phyloP scores from a whole-genome alignment of 331 rosid genomes.

The Quercus tomentella region DNA sequence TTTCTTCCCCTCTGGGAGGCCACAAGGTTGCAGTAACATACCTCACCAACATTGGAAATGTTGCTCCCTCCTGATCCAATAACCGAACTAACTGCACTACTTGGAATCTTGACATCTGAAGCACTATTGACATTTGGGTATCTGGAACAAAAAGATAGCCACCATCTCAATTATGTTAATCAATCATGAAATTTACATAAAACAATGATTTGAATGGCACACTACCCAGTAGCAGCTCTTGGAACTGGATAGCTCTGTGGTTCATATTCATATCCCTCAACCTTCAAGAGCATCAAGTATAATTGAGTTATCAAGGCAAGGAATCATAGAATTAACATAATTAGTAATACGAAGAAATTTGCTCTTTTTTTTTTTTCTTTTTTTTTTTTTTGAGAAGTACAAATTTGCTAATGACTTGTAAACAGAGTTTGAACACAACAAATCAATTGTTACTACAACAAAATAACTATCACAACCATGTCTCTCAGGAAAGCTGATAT shows the following conservation, averaged over 20 bases:
- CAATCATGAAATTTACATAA: background rate
- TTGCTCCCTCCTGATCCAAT: constrained; percentile 8
- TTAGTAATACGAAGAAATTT: background rate
- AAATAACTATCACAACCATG: background rate
- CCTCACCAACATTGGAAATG: constrained; percentile 26
- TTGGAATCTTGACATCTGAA: constrained; percentile 15
- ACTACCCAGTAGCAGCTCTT: constrained; percentile 17
- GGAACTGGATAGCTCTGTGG: constrained; percentile 4
- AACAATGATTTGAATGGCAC: background rate
- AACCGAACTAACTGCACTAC: constrained; percentile 18
- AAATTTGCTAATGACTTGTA: background rate
- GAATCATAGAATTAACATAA: background rate
- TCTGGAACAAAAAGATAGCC: constrained; percentile 4
- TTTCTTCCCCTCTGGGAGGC: background rate
- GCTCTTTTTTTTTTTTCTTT: background rate
- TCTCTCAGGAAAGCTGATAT: background rate
- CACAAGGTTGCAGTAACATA: background rate
- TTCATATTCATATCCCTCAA: constrained; percentile 19
- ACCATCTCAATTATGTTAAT: background rate
- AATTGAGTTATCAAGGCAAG: background rate
- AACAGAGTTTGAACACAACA: background rate
- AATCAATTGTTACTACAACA: background rate
- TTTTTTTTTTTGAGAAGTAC: too few relatives aligned
- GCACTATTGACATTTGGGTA: constrained; percentile 15
- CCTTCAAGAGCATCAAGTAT: constrained; percentile 17